These are phyloP conservation scores for Citrus cavaleriei DNA, from an alignment of 345 rosid species.

Conservation along the genomic window DNA sequence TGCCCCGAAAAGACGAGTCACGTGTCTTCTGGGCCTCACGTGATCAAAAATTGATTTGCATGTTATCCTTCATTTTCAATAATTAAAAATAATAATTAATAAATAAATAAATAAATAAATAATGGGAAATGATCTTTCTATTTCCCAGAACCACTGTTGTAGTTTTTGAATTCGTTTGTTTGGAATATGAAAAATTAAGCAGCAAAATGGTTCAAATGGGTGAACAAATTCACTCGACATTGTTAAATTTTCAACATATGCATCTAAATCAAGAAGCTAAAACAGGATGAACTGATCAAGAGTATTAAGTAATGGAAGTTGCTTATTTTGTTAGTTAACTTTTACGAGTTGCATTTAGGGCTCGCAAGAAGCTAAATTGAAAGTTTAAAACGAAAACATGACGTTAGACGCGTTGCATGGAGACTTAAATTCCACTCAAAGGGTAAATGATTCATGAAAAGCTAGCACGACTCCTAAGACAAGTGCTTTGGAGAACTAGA, in stretches of 20 bases:
- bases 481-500: background rate
- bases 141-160: too few species aligned
- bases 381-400: background rate
- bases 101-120: too few species aligned
- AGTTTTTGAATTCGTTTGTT: too few species aligned
- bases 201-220: background rate
- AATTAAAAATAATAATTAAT: too few species aligned
- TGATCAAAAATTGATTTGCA: background rate
- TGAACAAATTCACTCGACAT: background rate
- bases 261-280: too few species aligned
- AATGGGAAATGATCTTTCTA: too few species aligned
- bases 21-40: background rate
- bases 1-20: background rate
- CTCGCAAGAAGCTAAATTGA: background rate
- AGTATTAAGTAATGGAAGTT: background rate
- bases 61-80: background rate
- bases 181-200: background rate
- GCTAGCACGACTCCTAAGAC: background rate
- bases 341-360: background rate
- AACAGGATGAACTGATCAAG: background rate
- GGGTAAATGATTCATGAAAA: background rate
- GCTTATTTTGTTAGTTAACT: background rate
- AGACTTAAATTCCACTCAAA: background rate
- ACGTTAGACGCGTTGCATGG: background rate
- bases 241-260: background rate